Base-by-base conservation (phyloP, 306 rosid genomes). In the Casuarina equisetifolia region DNA sequence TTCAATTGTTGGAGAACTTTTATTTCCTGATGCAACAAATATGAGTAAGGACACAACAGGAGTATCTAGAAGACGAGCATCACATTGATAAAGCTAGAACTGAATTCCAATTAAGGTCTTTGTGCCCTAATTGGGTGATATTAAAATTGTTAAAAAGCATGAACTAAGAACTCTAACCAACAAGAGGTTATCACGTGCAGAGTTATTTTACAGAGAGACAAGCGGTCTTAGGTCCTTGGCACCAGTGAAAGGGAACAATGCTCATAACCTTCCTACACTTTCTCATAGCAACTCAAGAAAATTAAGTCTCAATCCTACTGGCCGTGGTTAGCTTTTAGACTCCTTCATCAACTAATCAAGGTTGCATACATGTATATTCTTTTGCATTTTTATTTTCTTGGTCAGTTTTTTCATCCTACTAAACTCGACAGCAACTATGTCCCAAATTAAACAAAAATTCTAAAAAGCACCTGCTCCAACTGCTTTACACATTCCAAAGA, bases 401-500 rank as follows among this genome's bases (percentile, higher is more conserved):
- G 5, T 63, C 69, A 38, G 6, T 13, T 63, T 38, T 63, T 58
- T 36, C 32, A 58, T 58, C 64, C 25, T 39, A 32, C 64, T 55
- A 9, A 19, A 55, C 62, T 36, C 17, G 40, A 38, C 49, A 36
- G 71, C 71, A 39, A 66, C 71, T 16, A 25, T 25, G 53, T 19
- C 55, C 51, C 53, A 44, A 61, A 16, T 38, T 50, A 16, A 71
- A 10, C 50, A 15, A 83, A 70, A 79, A 63, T 75, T 81, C 70
- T 69, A 80, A 72, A 16, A 80, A 48, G 61, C 50, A 17, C 99
- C 99, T 96, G 99, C 83, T 96, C 90, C 85, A 96, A 79, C 80
- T 96, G 99, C 85, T 91, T 96, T 75, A 91, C 91, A 84, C 90
- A 82, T 77, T 96, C 99, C 6, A 89, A 91, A 10, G 98, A 85